Evolutionary conservation across 495 filamentous ascomycete genomes (phyloP), one percentile per base, ranked within the genome.

Genomic region (Cercophora sp.): DNA sequence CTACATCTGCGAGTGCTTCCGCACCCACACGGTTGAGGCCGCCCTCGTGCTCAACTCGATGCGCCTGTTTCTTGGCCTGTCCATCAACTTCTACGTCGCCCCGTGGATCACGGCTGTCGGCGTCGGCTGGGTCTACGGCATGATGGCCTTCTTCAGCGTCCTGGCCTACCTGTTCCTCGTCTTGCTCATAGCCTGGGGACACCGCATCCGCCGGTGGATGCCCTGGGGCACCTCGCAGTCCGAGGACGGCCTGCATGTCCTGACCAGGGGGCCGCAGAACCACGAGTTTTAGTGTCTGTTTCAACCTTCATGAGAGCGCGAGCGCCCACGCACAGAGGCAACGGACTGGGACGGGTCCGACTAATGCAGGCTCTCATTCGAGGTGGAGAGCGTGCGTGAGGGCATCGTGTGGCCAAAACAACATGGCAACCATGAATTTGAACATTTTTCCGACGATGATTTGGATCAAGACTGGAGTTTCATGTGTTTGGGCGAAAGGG

Each of bases 61-160:
- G 47, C 67, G 75, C 0, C 62, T 79, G 35, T 58, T 62, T 2
- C 65, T 75, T 27, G 75, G 76, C 3, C 54, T 79, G 22, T 67
- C 66, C 0, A 70, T 79, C 10, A 68, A 67, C 44, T 80, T 80
- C 52, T 79, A 70, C 55, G 69, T 79, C 43, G 59, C 69, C 32
- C 61, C 65, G 2, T 80, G 77, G 75, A 67, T 69, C 6, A 69
- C 53, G 5, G 64, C 59, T 31, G 73, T 79, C 1, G 66, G 61
- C 25, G 54, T 76, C 11, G 74, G 75, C 10, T 80, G 77, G 76
- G 70, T 74, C 0, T 79, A 73, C 62, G 77, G 77, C 0, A 79
- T 74, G 68, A 71, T 70, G 66, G 73, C 73, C 0, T 73, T 79
- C 43, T 75, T 78, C 55, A 62, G 61, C 5, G 47, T 75, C 4